Conservation (phyloP, 2,329 filamentous ascomycete genomes). For the Aurifilum marmelostoma region DNA sequence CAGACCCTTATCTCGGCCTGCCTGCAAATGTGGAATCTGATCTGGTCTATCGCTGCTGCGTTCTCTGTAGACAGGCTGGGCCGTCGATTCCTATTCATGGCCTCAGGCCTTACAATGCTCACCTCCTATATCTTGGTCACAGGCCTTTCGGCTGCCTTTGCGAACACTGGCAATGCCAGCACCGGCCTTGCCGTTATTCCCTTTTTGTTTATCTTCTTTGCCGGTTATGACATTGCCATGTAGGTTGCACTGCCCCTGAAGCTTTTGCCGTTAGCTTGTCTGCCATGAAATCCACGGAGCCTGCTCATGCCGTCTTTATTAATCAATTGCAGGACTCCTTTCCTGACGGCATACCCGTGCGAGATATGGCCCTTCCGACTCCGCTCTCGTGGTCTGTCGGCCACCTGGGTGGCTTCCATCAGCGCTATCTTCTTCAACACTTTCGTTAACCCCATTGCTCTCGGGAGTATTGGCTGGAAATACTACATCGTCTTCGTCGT, state of each 20-base stretch:
- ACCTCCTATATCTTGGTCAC: not conserved
- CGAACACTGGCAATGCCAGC: not conserved
- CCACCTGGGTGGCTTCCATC: too few relatives aligned
- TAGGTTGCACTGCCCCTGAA: not conserved
- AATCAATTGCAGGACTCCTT: too few relatives aligned
- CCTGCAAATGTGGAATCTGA: not conserved
- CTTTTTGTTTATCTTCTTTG: not conserved
- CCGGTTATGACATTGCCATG: not conserved
- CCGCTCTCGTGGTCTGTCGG: not conserved
- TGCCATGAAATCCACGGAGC: too few relatives aligned
- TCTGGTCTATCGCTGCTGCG: too few relatives aligned
- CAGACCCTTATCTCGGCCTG: too few relatives aligned
- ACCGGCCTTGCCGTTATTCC: not conserved
- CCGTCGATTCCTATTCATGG: not conserved
- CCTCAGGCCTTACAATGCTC: not conserved
- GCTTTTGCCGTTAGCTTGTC: not conserved
- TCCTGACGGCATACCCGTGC: too few relatives aligned
- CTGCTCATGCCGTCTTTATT: too few relatives aligned
- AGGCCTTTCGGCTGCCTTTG: not conserved
- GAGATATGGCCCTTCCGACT: not conserved
- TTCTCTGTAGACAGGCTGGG: not conserved
- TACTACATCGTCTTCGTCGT: not conserved
- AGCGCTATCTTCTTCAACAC: not conserved
- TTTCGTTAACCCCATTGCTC: not conserved
- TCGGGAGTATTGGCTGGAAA: not conserved